Evolutionary conservation across 108 stramenopile species (phyloP).

Genomic region (Pseudonitzschia multiseries): DNA sequence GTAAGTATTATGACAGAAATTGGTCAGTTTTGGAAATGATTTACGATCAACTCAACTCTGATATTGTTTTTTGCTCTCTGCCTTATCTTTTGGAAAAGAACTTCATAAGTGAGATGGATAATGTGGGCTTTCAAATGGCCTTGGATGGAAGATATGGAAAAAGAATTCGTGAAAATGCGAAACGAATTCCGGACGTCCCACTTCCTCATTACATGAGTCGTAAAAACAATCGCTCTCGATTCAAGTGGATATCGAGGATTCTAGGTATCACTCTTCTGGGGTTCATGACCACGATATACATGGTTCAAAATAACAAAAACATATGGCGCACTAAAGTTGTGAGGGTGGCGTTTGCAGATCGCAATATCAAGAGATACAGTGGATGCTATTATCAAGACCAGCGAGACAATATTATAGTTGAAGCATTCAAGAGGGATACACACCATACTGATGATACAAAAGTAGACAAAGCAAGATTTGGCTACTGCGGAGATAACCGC

Average conservation of each 20-base stretch:
- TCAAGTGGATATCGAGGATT: background rate
- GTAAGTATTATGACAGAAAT: too few species aligned
- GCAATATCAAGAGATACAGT: background rate
- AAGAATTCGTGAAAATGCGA: constrained; percentile 8
- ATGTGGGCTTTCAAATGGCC: constrained; percentile 16
- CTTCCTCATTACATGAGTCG: background rate
- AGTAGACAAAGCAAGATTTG: background rate
- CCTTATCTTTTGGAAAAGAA: background rate
- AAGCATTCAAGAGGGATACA: background rate
- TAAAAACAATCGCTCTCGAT: background rate
- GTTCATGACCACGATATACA: background rate
- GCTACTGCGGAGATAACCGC: background rate
- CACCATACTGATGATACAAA: too few species aligned
- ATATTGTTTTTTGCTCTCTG: too few species aligned
- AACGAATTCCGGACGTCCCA: background rate
- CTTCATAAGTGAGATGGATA: constrained; percentile 25
- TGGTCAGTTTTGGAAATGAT: too few species aligned
- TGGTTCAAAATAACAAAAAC: background rate
- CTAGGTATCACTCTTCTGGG: background rate
- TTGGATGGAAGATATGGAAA: constrained; percentile 12
- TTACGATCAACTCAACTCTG: too few species aligned
- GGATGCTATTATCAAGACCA: background rate
- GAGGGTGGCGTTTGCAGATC: background rate
- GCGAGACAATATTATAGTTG: background rate
- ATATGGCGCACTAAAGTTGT: background rate